A percentile compares a stretch with the other conserved stretches of the same genome.
Evolutionary conservation across 2,329 filamentous ascomycete genomes (phyloP).

Genomic region (Penicillium psychrosexuale): DNA sequence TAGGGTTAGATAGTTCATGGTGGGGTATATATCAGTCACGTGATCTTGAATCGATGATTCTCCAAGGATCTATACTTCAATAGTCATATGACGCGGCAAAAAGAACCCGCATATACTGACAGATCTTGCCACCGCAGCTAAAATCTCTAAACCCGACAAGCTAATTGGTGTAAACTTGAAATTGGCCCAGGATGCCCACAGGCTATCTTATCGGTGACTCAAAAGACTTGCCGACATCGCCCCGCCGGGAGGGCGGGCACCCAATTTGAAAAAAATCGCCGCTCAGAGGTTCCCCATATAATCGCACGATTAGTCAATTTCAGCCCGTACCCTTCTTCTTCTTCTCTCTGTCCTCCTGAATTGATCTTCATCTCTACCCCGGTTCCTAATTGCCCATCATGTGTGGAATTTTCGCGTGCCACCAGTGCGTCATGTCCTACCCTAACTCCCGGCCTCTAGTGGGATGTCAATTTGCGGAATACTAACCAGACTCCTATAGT

Average conservation of each 20-base stretch:
- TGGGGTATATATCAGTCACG: background rate
- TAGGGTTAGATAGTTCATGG: background rate
- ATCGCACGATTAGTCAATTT: slow-evolving; percentile 23
- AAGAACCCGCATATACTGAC: background rate
- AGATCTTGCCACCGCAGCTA: background rate
- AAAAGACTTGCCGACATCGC: slow-evolving; percentile 25
- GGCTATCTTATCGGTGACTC: slow-evolving; percentile 41
- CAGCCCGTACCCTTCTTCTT: slow-evolving; percentile 4
- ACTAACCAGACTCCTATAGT: slow-evolving; percentile 37
- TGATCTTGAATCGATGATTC: background rate
- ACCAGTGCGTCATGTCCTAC: slow-evolving; percentile 61
- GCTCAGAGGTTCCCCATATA: slow-evolving; percentile 14
- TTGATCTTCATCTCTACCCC: slow-evolving; percentile 9
- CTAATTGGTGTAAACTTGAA: background rate
- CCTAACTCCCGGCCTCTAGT: background rate
- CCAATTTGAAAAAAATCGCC: slow-evolving; percentile 18
- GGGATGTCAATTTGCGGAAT: slow-evolving; percentile 6
- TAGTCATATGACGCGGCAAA: background rate
- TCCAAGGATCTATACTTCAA: background rate
- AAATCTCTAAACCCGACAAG: background rate
- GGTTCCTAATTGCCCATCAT: slow-evolving; percentile 55
- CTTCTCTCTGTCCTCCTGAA: slow-evolving; percentile 6
- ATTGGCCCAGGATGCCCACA: slow-evolving; percentile 39
- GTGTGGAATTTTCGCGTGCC: slow-evolving; percentile 97
- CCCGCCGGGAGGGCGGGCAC: slow-evolving; percentile 9